Conservation (phyloP, 208 protist genomes). For the Trypanosoma avium region DNA sequence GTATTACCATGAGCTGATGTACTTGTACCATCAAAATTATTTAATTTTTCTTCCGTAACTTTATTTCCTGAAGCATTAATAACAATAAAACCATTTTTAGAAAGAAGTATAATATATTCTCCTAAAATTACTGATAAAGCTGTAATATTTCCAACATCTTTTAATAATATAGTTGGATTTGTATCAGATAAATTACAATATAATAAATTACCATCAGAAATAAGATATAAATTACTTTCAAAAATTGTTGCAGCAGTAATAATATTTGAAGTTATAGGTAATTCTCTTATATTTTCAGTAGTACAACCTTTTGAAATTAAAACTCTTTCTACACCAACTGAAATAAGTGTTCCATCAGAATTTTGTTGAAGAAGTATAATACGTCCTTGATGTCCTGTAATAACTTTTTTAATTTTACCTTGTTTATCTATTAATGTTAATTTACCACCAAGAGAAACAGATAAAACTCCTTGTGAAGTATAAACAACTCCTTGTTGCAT, state of each 20-base stretch:
- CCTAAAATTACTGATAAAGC: constrained; percentile 11
- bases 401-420: constrained; percentile 13
- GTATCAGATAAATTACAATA: constrained; percentile 7
- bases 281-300: not conserved
- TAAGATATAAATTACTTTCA: constrained; percentile 22
- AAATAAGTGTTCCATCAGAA: constrained; percentile 23
- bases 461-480: constrained; percentile 23
- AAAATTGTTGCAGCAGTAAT: constrained; percentile 20
- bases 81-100: constrained; percentile 13
- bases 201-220: constrained; percentile 27
- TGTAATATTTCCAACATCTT: constrained; percentile 15
- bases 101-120: constrained; percentile 18
- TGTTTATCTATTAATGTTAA: constrained; percentile 28
- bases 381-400: constrained; percentile 37
- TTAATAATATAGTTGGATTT: constrained; percentile 18
- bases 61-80: constrained; percentile 13
- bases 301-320: constrained; percentile 12
- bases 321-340: constrained; percentile 36
- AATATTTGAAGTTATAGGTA: constrained; percentile 1
- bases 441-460: constrained; percentile 35
- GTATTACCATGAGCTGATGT: constrained; percentile 18
- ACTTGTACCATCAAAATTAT: constrained; percentile 30
- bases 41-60: constrained; percentile 24
- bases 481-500: constrained; percentile 51
- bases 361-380: constrained; percentile 30